Evolutionary conservation across 306 rosid genomes (phyloP), one percentile per base, ranked within the genome.

Genomic region (Canavalia gladiata): DNA sequence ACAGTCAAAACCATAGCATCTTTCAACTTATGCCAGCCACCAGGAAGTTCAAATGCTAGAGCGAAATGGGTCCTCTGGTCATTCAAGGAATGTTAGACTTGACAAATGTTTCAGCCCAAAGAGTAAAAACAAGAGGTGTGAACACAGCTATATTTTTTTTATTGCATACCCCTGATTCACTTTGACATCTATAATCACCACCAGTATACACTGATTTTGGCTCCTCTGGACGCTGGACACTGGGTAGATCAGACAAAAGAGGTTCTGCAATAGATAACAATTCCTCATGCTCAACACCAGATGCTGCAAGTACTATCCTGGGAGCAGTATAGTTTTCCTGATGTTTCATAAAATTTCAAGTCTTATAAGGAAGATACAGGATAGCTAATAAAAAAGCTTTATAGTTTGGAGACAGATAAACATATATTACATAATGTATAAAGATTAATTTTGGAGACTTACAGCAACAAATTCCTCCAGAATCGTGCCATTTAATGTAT

Each of bases 31-130:
- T 78, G 92, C 99, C 98, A 95, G 57, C 99, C 99, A 60, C 98
- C 97, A 39, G 92, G 99, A 72, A 95, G 92, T 88, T 93, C 98
- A 85, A 93, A 93, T 72, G 94, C 98, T 72, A 95, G 96, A 82
- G 98, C 97, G 89, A 91, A 89, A 87, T 93, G 98, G 66, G 98
- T 90, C 84, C 69, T 90, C 97, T 92, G 93, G 60, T 84, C 84
- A 88, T 74, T 64, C 81, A 85, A 79, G 78, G 52, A 66, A 78
- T 54, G 81, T 78, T 63, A 80, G 70, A 56, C 37, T 79, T 73
- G 62, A 5, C 57, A 45, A 18, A 66, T 47, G 11, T 51, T 79
- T 51, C 54, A 58, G 70, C 84, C 47, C 68, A 74, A 66, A 64
- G 47, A 49, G 31, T 13, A 37, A 64, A 83, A 79, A 66, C 39